Conservation (phyloP, 179 eudicot species). For the Spergularia azorica region DNA sequence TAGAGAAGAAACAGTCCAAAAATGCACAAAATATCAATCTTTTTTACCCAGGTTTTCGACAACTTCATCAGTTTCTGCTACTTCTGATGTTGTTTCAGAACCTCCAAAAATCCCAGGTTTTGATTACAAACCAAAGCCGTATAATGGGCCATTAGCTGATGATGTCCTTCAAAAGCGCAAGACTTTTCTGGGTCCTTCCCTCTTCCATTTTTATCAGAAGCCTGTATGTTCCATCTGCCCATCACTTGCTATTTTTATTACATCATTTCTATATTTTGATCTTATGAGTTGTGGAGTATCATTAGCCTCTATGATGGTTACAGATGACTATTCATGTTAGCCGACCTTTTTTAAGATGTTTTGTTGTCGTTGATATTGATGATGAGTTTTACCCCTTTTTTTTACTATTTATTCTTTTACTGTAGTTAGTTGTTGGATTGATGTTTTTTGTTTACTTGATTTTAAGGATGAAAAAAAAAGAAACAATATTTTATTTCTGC, state of each 20-base stretch:
- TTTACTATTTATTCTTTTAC: too few species aligned
- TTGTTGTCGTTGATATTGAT: too few species aligned
- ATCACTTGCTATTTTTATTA: background rate
- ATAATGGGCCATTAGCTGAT: constrained; percentile 68
- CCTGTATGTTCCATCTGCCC: constrained; percentile 51
- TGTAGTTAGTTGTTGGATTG: too few species aligned
- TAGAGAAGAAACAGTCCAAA: constrained; percentile 8
- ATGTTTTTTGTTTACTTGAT: too few species aligned
- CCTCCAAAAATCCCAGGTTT: constrained; percentile 70
- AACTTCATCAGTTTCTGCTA: background rate
- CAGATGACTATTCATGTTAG: too few species aligned
- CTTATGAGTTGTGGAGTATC: too few species aligned
- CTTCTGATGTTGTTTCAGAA: constrained; percentile 27
- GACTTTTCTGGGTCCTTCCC: constrained; percentile 83
- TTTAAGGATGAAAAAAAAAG: too few species aligned
- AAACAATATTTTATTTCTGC: background rate
- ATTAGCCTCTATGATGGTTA: too few species aligned
- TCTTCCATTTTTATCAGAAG: constrained; percentile 78
- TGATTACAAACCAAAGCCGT: constrained; percentile 63
- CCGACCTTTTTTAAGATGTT: too few species aligned
- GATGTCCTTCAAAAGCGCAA: constrained; percentile 74
- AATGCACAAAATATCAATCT: background rate
- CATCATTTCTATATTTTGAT: background rate
- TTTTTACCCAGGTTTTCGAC: background rate
- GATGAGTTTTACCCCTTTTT: too few species aligned